Percentiles rank a stretch among this genome's conserved stretches.
phyloP scores from a whole-genome alignment of 139 green algal genomes.

The Desmodesmus armatus region DNA sequence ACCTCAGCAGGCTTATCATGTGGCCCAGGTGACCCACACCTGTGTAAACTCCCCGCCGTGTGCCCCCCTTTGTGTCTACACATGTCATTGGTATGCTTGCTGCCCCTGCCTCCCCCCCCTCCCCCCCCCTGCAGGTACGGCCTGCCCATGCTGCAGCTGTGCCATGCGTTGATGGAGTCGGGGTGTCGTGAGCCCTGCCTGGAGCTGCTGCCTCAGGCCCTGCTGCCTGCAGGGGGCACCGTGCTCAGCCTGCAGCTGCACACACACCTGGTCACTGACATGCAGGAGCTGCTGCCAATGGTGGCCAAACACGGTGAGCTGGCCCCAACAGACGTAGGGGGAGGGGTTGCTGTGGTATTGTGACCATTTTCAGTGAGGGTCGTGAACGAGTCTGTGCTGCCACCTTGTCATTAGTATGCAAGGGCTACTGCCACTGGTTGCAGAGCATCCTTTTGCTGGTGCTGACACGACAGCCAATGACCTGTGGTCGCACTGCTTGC shows the following conservation, averaged over 20 bases:
- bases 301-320: constrained; percentile 42
- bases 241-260: background rate
- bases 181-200: background rate
- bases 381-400: too few species aligned
- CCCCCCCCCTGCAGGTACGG: constrained; percentile 9
- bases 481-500: too few species aligned
- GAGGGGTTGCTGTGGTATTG: too few species aligned
- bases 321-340: too few species aligned
- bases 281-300: constrained; percentile 37
- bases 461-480: too few species aligned
- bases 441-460: background rate
- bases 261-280: background rate
- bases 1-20: background rate
- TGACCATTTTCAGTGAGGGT: too few species aligned
- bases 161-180: constrained; percentile 18
- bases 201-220: constrained; percentile 28
- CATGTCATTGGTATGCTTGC: background rate
- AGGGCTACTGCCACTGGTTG: too few species aligned
- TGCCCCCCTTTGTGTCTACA: background rate
- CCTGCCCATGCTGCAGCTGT: constrained; percentile 42
- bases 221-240: constrained; percentile 5
- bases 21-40: background rate
- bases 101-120: background rate
- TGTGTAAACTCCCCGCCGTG: too few species aligned
- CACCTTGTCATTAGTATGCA: too few species aligned